Conservation (phyloP, 1,284 basidiomycete genomes). For the Malassezia vespertilionis region DNA sequence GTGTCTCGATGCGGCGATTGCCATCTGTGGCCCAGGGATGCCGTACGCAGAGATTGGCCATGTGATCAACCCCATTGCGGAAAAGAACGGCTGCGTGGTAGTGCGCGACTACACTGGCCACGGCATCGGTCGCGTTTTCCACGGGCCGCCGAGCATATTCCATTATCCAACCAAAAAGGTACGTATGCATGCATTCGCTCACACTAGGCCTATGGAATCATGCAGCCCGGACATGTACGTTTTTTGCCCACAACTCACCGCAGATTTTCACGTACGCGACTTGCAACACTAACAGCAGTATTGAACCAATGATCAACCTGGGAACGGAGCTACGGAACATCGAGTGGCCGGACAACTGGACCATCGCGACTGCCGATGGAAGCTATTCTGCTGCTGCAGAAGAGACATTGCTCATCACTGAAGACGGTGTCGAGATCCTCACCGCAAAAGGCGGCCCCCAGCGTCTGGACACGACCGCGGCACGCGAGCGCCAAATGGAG, state of each 20-base stretch:
- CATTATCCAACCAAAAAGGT: slow-evolving; percentile 53
- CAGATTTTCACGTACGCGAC: slow-evolving; percentile 15
- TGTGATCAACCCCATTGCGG: slow-evolving; percentile 57
- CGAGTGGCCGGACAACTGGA: slow-evolving; percentile 47
- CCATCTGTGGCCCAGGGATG: slow-evolving; percentile 63
- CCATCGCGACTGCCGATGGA: slow-evolving; percentile 39
- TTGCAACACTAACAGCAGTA: slow-evolving; percentile 25
- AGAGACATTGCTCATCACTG: slow-evolving; percentile 44
- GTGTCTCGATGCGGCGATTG: slow-evolving; percentile 63
- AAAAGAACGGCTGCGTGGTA: slow-evolving; percentile 54
- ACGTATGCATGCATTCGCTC: too few relatives aligned
- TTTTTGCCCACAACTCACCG: not conserved
- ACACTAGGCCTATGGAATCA: slow-evolving; percentile 40
- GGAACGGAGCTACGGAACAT: slow-evolving; percentile 34
- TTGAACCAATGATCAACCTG: slow-evolving; percentile 47
- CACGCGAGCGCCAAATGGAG: slow-evolving; percentile 19
- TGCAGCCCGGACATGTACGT: slow-evolving; percentile 41
- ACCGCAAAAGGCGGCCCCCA: slow-evolving; percentile 39
- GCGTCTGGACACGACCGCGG: slow-evolving; percentile 37
- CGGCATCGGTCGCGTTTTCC: slow-evolving; percentile 74
- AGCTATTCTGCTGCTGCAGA: slow-evolving; percentile 40
- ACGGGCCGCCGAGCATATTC: slow-evolving; percentile 70
- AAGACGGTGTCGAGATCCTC: slow-evolving; percentile 43
- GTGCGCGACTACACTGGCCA: slow-evolving; percentile 70
- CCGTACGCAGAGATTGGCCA: slow-evolving; percentile 64